phyloP scores from a whole-genome alignment of 768 basidiomycete genomes.

The Thelephora aurantiotincta region DNA sequence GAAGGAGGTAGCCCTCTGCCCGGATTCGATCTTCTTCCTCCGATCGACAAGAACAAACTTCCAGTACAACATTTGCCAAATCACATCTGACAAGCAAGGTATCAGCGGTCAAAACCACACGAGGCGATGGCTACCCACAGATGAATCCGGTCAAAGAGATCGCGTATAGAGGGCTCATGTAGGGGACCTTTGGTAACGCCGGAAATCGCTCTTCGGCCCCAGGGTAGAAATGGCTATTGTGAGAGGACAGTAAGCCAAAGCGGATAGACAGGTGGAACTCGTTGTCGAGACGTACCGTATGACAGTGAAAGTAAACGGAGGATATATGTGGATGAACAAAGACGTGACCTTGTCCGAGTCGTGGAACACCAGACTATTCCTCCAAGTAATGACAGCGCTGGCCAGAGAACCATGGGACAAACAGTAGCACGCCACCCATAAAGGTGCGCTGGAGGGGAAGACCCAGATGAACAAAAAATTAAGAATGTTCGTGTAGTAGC shows the following conservation, averaged over 20 bases:
- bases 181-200: slow-evolving; percentile 55
- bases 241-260: neutral
- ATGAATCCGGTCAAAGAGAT: slow-evolving; percentile 71
- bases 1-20: slow-evolving; percentile 83
- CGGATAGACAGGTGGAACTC: neutral
- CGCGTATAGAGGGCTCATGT: slow-evolving; percentile 56
- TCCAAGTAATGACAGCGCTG: slow-evolving; percentile 94
- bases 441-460: slow-evolving; percentile 55
- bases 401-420: slow-evolving; percentile 85
- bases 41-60: slow-evolving; percentile 90
- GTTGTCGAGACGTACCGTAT: slow-evolving; percentile 46
- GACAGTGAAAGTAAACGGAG: slow-evolving; percentile 82
- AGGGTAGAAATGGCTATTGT: slow-evolving; percentile 73
- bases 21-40: slow-evolving; percentile 80
- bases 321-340: slow-evolving; percentile 89
- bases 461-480: slow-evolving; percentile 89
- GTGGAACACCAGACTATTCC: slow-evolving; percentile 97
- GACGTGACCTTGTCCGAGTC: slow-evolving; percentile 94
- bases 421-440: slow-evolving; percentile 90
- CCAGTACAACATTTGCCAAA: slow-evolving; percentile 93
- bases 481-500: slow-evolving; percentile 88
- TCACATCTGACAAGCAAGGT: slow-evolving; percentile 40
- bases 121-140: slow-evolving; percentile 29
- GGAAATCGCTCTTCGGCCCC: slow-evolving; percentile 74
- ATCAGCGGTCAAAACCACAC: slow-evolving; percentile 17